These are phyloP conservation scores for Scutellaria barbata DNA, from an alignment of 257 asterid genomes.

Conservation along the genomic window DNA sequence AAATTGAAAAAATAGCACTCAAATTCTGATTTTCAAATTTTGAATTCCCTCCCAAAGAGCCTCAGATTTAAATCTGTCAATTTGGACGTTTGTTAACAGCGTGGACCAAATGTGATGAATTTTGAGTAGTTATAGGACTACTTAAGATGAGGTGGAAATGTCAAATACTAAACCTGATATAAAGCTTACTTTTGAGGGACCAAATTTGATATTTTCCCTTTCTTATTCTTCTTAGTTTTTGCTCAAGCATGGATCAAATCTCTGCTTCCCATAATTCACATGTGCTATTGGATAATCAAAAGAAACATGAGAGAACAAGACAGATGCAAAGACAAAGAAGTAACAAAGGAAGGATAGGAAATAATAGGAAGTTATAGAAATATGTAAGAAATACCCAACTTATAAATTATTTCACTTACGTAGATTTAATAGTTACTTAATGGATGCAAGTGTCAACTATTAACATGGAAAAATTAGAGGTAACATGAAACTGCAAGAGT, in stretches of 20 bases:
- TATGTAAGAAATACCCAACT: conserved; percentile 10
- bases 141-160: too few species aligned
- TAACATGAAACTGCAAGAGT: conserved; percentile 24
- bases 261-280: conserved; percentile 11
- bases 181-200: too few species aligned
- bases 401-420: background rate
- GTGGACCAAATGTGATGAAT: too few species aligned
- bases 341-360: background rate
- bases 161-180: too few species aligned
- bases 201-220: too few species aligned
- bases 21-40: too few species aligned
- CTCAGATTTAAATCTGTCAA: too few species aligned
- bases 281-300: conserved; percentile 4
- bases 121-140: too few species aligned
- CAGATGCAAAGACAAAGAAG: conserved; percentile 1
- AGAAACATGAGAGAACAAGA: background rate
- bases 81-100: too few species aligned
- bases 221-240: conserved; percentile 7
- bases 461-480: conserved; percentile 10
- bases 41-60: too few species aligned
- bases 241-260: background rate
- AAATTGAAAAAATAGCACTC: too few species aligned
- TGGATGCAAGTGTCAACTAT: conserved; percentile 5
- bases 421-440: conserved; percentile 15
- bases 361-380: conserved; percentile 10